A percentile compares a stretch with the other conserved stretches of the same genome.
phyloP scores from a whole-genome alignment of 106 monocot genomes.

The Dendrobium catenatum region DNA sequence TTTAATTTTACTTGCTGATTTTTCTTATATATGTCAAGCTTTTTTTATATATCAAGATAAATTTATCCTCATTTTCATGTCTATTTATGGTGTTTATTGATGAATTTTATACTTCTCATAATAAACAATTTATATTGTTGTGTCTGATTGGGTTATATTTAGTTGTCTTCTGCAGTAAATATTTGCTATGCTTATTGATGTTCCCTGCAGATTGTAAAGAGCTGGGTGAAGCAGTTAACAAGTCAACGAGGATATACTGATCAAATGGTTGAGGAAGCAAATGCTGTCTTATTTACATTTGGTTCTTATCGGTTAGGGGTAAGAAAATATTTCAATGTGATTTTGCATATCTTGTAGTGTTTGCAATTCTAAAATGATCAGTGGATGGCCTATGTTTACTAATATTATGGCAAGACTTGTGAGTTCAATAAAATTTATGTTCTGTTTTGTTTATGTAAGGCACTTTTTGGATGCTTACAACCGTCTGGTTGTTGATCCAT shows the following conservation, averaged over 20 bases:
- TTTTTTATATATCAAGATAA: neutral
- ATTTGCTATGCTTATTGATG: neutral
- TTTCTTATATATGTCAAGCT: neutral
- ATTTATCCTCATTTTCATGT: neutral
- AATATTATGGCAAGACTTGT: neutral
- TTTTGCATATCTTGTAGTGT: neutral
- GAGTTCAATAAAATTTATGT: neutral
- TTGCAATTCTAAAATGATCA: neutral
- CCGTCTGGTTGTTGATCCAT: neutral
- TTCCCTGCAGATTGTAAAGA: constrained; percentile 62
- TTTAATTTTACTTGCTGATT: neutral
- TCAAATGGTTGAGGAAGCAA: constrained; percentile 95
- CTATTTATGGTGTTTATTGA: neutral
- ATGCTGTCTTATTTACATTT: constrained; percentile 94
- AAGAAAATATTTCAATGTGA: constrained; percentile 18
- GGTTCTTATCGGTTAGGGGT: constrained; percentile 97
- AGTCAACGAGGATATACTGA: constrained; percentile 80
- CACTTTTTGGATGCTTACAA: neutral
- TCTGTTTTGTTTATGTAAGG: neutral
- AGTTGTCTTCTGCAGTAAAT: neutral
- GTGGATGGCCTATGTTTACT: neutral
- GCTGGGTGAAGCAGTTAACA: constrained; percentile 93
- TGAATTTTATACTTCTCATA: neutral
- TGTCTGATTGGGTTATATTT: neutral
- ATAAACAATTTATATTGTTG: neutral